These are phyloP conservation scores for Didymellaceae sp. DNA, from an alignment of 2,329 filamentous ascomycete species.

Conservation along the genomic window DNA sequence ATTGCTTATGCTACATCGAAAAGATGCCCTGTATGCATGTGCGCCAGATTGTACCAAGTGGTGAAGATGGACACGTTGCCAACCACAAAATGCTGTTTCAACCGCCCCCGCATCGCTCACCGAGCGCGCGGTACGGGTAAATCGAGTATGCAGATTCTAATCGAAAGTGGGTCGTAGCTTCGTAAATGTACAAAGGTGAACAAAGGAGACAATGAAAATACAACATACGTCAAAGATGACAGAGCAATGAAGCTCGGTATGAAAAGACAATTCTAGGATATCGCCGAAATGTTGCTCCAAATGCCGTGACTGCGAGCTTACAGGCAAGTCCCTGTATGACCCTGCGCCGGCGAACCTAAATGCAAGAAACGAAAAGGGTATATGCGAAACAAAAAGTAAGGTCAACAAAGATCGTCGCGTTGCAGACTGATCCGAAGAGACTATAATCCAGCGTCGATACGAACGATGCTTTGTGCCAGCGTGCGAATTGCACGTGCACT, in stretches of 20 bases:
- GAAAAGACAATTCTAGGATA: constrained; percentile 41
- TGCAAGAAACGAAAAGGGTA: constrained; percentile 33
- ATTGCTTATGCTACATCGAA: constrained; percentile 5
- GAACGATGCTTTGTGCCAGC: not conserved
- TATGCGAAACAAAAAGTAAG: constrained; percentile 27
- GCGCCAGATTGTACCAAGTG: constrained; percentile 19
- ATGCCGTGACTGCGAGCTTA: constrained; percentile 27
- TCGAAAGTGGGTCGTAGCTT: constrained; percentile 29
- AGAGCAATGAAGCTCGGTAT: constrained; percentile 34
- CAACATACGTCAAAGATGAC: constrained; percentile 17
- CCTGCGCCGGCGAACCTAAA: constrained; percentile 25
- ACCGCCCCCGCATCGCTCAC: constrained; percentile 4
- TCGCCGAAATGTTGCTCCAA: constrained; percentile 30
- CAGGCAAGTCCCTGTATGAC: constrained; percentile 11
- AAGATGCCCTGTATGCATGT: constrained; percentile 30
- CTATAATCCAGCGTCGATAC: constrained; percentile 16
- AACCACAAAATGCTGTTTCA: constrained; percentile 17
- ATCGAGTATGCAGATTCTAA: constrained; percentile 23
- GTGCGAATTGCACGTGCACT: not conserved
- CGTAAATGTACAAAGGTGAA: constrained; percentile 20
- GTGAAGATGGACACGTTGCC: constrained; percentile 30
- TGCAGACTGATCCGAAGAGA: constrained; percentile 20
- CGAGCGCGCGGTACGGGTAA: constrained; percentile 17
- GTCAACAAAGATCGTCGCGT: constrained; percentile 9
- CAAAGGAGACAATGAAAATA: constrained; percentile 24